These are phyloP conservation scores for Phaeoacremonium minimum DNA, from an alignment of 2,329 filamentous ascomycete species.

Conservation along the genomic window DNA sequence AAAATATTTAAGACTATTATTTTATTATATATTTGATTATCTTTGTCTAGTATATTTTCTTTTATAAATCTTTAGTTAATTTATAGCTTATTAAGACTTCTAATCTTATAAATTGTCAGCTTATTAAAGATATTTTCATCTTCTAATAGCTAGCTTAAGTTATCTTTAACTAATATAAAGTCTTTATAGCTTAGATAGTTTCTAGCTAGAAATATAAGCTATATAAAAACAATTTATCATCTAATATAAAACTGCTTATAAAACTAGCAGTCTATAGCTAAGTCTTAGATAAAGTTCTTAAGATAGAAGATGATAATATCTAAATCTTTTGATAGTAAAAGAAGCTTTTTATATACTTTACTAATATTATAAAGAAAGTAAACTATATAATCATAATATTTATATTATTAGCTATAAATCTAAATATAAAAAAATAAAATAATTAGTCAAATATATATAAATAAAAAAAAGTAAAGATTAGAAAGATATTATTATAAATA, in stretches of 20 bases:
- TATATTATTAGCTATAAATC: too few species aligned
- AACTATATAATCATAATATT: too few species aligned
- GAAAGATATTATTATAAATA: not conserved
- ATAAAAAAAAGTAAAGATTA: not conserved
- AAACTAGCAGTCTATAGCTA: conserved; percentile 1
- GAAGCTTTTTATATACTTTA: too few species aligned
- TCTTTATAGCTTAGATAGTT: not conserved
- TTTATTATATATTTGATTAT: too few species aligned
- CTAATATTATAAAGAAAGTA: too few species aligned
- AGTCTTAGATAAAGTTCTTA: not conserved
- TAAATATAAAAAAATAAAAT: not conserved
- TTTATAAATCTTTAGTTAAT: not conserved
- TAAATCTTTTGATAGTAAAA: not conserved
- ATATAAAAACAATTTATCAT: not conserved
- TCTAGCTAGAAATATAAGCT: not conserved
- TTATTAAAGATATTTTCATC: not conserved
- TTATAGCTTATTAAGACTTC: conserved; percentile 1
- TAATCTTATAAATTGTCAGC: not conserved
- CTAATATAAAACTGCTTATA: conserved; percentile 1
- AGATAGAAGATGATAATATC: not conserved
- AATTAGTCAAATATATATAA: not conserved
- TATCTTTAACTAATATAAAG: conserved; percentile 1
- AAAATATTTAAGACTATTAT: conserved; percentile 1
- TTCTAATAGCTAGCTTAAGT: conserved; percentile 1
- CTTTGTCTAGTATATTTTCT: too few species aligned